A percentile compares a stretch with the other conserved stretches of the same genome.
Evolutionary conservation across 164 flowering plant species (phyloP).

Genomic region (Umbellularia californica): DNA sequence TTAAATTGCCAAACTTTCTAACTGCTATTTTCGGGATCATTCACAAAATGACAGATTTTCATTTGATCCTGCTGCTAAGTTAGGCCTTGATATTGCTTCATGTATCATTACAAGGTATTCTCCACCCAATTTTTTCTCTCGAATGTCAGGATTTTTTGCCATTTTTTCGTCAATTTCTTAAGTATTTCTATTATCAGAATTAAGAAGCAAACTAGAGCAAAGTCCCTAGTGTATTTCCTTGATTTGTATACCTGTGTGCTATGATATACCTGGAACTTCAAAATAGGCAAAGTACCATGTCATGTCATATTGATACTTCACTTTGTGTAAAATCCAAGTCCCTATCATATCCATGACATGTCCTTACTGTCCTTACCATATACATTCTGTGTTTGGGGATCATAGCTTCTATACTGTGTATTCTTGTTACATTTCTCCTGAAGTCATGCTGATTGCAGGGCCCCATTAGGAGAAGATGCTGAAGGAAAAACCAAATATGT

Average conservation of each 20-base stretch:
- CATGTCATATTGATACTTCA: no score
- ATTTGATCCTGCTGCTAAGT: slow-evolving; percentile 78
- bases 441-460: slow-evolving; percentile 41
- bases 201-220: background rate
- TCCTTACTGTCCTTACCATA: no score
- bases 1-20: background rate
- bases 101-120: slow-evolving; percentile 84
- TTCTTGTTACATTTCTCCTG: slow-evolving; percentile 7
- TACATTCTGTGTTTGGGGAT: no score
- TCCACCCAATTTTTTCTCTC: background rate
- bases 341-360: no score
- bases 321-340: no score
- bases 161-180: background rate
- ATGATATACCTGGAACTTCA: no score
- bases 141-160: background rate
- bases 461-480: slow-evolving; percentile 70
- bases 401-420: background rate
- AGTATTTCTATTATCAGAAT: background rate
- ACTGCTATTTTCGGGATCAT: background rate
- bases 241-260: background rate
- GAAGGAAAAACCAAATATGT: slow-evolving; percentile 93
- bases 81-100: slow-evolving; percentile 92
- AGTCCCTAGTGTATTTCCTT: background rate
- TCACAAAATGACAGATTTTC: slow-evolving; percentile 55
- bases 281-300: no score